These are phyloP conservation scores for Melocanna baccifera DNA, from an alignment of 176 grass and related monocot species.

Conservation along the genomic window DNA sequence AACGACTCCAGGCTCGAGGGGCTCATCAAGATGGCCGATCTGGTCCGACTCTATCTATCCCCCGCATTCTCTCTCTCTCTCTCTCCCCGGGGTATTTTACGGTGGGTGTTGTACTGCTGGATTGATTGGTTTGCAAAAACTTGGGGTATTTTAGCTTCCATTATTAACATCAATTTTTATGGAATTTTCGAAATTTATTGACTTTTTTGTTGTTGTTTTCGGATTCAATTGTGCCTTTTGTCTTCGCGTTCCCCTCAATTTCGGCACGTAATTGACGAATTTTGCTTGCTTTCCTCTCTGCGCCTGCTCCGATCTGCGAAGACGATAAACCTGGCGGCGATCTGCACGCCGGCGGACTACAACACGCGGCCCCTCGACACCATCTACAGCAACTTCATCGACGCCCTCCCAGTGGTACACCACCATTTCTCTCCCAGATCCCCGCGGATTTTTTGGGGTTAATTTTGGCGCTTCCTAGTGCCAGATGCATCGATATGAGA, in stretches of 20 bases:
- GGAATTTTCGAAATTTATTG: not conserved
- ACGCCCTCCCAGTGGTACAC: constrained; percentile 86
- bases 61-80: not conserved
- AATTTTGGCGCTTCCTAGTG: not conserved
- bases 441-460: not conserved
- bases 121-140: not conserved
- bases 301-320: constrained; percentile 39
- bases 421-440: not conserved
- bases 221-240: not conserved
- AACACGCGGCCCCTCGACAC: constrained; percentile 95
- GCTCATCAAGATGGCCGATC: constrained; percentile 91
- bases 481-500: not conserved
- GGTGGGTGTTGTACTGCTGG: not conserved
- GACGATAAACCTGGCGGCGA: constrained; percentile 94
- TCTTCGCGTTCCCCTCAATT: not conserved
- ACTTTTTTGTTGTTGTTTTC: not conserved
- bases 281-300: not conserved
- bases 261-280: constrained; percentile 10
- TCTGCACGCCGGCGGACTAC: constrained; percentile 97
- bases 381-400: constrained; percentile 99
- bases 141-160: not conserved
- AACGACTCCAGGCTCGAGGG: constrained; percentile 92
- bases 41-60: constrained; percentile 17
- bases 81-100: not conserved
- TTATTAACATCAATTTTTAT: not conserved